Percentiles rank a stretch among this genome's conserved stretches.
phyloP scores from a whole-genome alignment of 192 early-diverging fungal species.

The Entomortierella lignicola region DNA sequence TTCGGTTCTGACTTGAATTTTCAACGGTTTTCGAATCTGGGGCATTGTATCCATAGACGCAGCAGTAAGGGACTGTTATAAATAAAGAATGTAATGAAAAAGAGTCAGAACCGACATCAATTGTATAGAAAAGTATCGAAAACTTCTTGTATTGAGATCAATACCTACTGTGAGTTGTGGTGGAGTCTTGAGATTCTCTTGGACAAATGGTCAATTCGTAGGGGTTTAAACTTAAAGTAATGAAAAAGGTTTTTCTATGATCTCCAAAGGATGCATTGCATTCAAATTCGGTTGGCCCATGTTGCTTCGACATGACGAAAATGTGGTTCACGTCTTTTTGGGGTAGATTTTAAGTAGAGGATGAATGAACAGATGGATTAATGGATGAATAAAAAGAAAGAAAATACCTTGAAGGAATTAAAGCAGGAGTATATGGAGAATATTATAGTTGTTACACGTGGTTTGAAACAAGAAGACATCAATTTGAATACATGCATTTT shows the following conservation, averaged over 20 bases:
- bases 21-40: not conserved
- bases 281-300: not conserved
- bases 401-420: too few relatives aligned
- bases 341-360: too few relatives aligned
- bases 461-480: too few relatives aligned
- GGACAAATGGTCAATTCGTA: slow-evolving; percentile 11
- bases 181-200: too few relatives aligned
- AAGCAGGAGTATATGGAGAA: too few relatives aligned
- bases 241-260: not conserved
- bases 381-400: too few relatives aligned
- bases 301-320: too few relatives aligned
- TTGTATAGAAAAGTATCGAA: not conserved
- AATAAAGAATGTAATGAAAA: not conserved
- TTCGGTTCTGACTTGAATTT: not conserved
- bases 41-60: slow-evolving; percentile 38
- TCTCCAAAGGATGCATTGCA: slow-evolving; percentile 19
- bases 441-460: too few relatives aligned
- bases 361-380: too few relatives aligned
- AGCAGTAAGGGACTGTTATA: slow-evolving; percentile 37
- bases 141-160: too few relatives aligned
- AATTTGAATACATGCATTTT: too few relatives aligned
- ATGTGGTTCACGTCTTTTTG: too few relatives aligned
- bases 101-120: not conserved
- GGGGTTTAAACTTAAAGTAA: not conserved
- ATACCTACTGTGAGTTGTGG: not conserved